Evolutionary conservation across 2,329 filamentous ascomycete genomes (phyloP), one percentile per base, ranked within the genome.

Genomic region (Calonectria hongkongensis): DNA sequence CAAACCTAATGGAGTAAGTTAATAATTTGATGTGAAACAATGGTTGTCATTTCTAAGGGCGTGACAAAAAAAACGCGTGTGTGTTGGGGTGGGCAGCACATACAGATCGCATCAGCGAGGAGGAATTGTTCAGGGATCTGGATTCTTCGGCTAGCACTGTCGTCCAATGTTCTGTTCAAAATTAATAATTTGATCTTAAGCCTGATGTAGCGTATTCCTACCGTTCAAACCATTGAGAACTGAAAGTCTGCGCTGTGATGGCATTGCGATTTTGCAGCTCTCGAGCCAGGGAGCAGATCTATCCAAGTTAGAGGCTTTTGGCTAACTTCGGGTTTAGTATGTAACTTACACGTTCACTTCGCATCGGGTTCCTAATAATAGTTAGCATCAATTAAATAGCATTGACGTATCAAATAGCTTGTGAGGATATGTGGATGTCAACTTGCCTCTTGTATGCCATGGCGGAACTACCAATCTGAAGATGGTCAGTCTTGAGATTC

Each of bases 91-190:
- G 21, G 21, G 21, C 21, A 21, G 21, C 21, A 66, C 36, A 9
- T 56, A 72, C 67, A 58, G n/a, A 77, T 66, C 7, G 74, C 75
- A 0, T 77, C 73, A 0, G 76, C 74, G 2, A 78, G 51, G 2
- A 78, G 56, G 47, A 78, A 76, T 58, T 68, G 62, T 41, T 78
- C 76, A 0, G 76, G 76, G 1, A 78, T 71, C 2, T 78, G 76
- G 2, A 78, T 72, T 18, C 74, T 15, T 30, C 73, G 21, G 15
- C 43, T 45, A 18, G 30, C 45, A 16, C 21, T 36, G 58, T 70
- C 41, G 12, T 56, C 51, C 33, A 36, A 15, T 21, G 21, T 21
- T 21, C 21, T 21, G 21, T 21, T 21, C 21, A 21, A 21, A 21
- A 21, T 21, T 21, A 21, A 21, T 21, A 21, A 21, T 21, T 21